Base-by-base conservation (phyloP, 129 eudicot genomes). In the Solidago caesia region DNA sequence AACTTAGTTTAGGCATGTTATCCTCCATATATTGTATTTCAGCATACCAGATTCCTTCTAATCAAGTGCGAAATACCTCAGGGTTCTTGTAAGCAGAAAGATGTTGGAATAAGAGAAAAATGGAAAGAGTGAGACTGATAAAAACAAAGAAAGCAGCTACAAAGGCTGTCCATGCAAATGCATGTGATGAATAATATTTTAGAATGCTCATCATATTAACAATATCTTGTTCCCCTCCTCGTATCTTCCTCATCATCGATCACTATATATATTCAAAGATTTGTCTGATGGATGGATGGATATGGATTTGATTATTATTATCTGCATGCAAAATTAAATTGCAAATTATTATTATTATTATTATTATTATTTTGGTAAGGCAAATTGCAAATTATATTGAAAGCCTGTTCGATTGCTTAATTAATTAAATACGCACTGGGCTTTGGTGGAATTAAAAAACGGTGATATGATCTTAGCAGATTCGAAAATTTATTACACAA, bases 61-160 rank as follows among this genome's bases (percentile, higher is more conserved):
- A 72, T 26, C 21, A 21, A 21, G 21, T 21, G 21, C 21, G 21
- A 21, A 21, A 7, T 27, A 91, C 99, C 99, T 95, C 99, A 41
- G 99, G 99, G 76, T 95, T 84, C 81, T 95, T 95, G 91, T 95
- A 95, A 41, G 92, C 71, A 45, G 99, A 91, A 10, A 95, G 84
- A 69, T 95, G 99, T 71, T 95, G 94, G 79, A 95, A 83, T 10
- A 95, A 71, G 44, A 95, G 96, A 78, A 89, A 95, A 45, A 91
- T 60, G 12, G 99, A 95, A 39, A 95, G 89, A 67, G 88, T 81
- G 25, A 95, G 82, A 67, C 92, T 88, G 72, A 91, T 44, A 15
- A 89, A 72, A 41, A 91, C 96, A 64, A 78, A 91, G 43, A 76
- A 61, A 57, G 92, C 99, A 25, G 97, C 96, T 55, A 85, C 72